Base-by-base conservation (phyloP, 306 rosid genomes). In the Comarum palustre region DNA sequence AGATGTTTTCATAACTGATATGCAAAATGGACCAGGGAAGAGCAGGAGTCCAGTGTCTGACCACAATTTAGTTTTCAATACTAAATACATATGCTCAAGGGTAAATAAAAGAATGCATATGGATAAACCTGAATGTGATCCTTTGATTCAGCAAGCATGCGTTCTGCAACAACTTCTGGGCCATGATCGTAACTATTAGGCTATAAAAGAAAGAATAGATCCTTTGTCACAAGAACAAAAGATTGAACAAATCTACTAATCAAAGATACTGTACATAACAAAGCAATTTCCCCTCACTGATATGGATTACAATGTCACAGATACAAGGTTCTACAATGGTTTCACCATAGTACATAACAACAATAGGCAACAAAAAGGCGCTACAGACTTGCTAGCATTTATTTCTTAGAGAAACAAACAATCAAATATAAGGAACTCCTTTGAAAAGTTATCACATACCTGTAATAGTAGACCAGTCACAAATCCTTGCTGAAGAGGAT, bases 401-500 rank as follows among this genome's bases (percentile, higher is more conserved):
- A 29, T 42, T 68, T 15, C 7, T 12, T 19, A 34, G 17, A 69
- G n/a, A n/a, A n/a, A n/a, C n/a, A 31, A 11, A 19, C 43, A 43
- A 43, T 72, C 45, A 41, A 31, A 24, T 24, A 59, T 68, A 42
- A 4, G 22, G 27, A 43, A 16, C 16, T 34, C 19, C 10, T 2
- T 2, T 17, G 48, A 32, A 27, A 73, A 58, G 38, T 36, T 24
- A 19, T 14, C 24, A 63, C 59, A 62, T 75, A 91, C 98, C 97
- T 88, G 90, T 80, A 91, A 79, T 41, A 85, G 72, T 22, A 94
- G 85, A 69, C 98, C 98, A 58, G 96, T 94, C 34, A 80, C 89
- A 84, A 94, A 94, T 81, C 98, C 98, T 84, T 94, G 98, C 81
- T 91, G 97, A 77, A 91, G 97, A 82, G 97, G 92, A 86, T 86